phyloP scores from a whole-genome alignment of 177 flowering plant species.

The Tripterygium wilfordii region DNA sequence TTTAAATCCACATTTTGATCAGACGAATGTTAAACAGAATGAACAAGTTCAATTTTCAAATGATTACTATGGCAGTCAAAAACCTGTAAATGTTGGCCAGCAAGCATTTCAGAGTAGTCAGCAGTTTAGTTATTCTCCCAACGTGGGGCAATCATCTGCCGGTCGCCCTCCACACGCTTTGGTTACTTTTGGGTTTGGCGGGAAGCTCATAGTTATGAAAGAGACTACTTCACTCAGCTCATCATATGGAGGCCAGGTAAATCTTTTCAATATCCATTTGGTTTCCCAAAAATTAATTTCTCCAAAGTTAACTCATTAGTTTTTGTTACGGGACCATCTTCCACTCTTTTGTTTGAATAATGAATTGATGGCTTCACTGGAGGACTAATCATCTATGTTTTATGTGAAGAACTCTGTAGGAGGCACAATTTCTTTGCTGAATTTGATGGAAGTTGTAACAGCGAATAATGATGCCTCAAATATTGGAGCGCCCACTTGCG shows the following conservation, averaged over 20 bases:
- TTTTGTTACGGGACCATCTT: background rate
- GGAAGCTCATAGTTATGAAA: conserved; percentile 85
- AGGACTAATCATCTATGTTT: conserved; percentile 5
- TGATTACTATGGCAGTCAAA: conserved; percentile 45
- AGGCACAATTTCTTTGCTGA: conserved; percentile 56
- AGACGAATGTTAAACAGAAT: conserved; percentile 25
- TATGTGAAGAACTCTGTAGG: conserved; percentile 54
- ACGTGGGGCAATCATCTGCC: conserved; percentile 66
- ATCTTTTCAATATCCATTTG: too few species aligned
- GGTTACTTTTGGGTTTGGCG: conserved; percentile 97
- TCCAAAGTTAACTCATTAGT: background rate
- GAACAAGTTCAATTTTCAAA: conserved; percentile 32
- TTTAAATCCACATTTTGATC: conserved; percentile 36
- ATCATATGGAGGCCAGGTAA: conserved; percentile 63
- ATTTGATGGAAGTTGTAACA: conserved; percentile 63
- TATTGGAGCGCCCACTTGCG: conserved; percentile 28
- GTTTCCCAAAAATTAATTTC: too few species aligned
- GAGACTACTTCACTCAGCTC: conserved; percentile 29
- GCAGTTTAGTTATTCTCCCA: conserved; percentile 37
- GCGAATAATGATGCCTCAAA: conserved; percentile 26
- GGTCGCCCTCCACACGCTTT: conserved; percentile 97
- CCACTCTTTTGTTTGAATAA: background rate
- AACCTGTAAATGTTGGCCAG: conserved; percentile 29
- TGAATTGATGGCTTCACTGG: background rate
- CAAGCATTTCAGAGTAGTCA: conserved; percentile 36